Conservation (phyloP, 2,329 filamentous ascomycete species). For the Hymenoscyphus repandus region DNA sequence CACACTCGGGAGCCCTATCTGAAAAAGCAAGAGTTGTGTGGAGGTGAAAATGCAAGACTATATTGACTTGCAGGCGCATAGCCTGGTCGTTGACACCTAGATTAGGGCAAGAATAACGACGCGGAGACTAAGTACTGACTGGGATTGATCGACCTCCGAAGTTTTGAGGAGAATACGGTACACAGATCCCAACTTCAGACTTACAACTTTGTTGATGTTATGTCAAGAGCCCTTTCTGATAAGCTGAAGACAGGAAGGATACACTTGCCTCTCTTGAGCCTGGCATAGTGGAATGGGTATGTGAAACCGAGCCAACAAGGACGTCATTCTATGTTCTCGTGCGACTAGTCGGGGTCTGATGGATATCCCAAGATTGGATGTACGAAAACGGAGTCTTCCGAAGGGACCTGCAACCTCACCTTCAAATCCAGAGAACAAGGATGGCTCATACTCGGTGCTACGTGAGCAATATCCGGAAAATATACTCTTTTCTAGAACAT, state of each 20-base stretch:
- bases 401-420: background rate
- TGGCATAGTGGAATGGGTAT: no score
- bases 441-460: background rate
- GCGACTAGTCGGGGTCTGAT: background rate
- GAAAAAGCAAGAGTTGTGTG: background rate
- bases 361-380: background rate
- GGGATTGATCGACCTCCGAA: background rate
- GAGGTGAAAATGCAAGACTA: background rate
- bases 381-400: background rate
- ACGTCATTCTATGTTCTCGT: background rate
- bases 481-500: background rate
- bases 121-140: background rate
- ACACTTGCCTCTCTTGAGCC: no score
- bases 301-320: background rate
- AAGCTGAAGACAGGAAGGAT: no score
- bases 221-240: no score
- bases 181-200: no score
- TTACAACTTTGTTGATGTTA: no score
- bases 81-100: background rate
- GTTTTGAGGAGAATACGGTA: background rate
- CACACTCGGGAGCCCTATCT: conserved; percentile 1
- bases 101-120: conserved; percentile 6
- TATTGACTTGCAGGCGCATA: conserved; percentile 4
- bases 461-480: background rate
- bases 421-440: background rate